These are phyloP conservation scores for Apiospora rasikravindrae DNA, from an alignment of 2,329 filamentous ascomycete species.

Conservation along the genomic window DNA sequence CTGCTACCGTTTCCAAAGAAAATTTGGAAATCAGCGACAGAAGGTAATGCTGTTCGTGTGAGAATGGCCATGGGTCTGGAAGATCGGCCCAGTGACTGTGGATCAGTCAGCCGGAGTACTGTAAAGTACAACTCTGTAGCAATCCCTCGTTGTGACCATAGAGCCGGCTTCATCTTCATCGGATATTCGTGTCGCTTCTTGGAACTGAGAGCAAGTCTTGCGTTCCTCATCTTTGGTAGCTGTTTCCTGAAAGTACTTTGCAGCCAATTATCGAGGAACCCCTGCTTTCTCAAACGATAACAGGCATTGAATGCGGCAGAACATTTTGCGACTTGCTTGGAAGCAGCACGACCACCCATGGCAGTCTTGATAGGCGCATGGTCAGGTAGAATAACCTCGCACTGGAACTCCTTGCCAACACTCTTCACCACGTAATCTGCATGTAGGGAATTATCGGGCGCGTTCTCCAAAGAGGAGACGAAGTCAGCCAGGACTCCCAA, in stretches of 20 bases:
- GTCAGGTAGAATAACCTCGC: slow-evolving; percentile 80
- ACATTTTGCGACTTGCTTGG: slow-evolving; percentile 81
- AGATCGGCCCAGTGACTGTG: slow-evolving; percentile 59
- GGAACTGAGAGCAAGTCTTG: slow-evolving; percentile 77
- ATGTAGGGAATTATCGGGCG: slow-evolving; percentile 40
- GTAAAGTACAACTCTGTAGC: slow-evolving; percentile 65
- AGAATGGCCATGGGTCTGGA: slow-evolving; percentile 73
- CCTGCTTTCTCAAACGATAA: slow-evolving; percentile 66
- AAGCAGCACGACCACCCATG: slow-evolving; percentile 66
- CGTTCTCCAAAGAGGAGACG: slow-evolving; percentile 67
- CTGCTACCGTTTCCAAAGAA: slow-evolving; percentile 70
- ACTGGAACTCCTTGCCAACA: slow-evolving; percentile 66
- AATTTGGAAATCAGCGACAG: slow-evolving; percentile 70
- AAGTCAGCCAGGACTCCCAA: slow-evolving; percentile 76
- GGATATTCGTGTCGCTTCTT: slow-evolving; percentile 76
- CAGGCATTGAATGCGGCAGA: slow-evolving; percentile 89
- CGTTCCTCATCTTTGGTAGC: slow-evolving; percentile 85
- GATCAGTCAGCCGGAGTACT: slow-evolving; percentile 62
- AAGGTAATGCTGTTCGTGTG: slow-evolving; percentile 68
- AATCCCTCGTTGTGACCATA: slow-evolving; percentile 65
- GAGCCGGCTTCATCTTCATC: slow-evolving; percentile 78
- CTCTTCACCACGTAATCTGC: slow-evolving; percentile 67
- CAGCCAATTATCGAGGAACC: slow-evolving; percentile 75
- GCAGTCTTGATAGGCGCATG: slow-evolving; percentile 72
- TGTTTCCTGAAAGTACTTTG: slow-evolving; percentile 74